phyloP scores from a whole-genome alignment of 1,139 yeast species.

The Protomyces inouyei region DNA sequence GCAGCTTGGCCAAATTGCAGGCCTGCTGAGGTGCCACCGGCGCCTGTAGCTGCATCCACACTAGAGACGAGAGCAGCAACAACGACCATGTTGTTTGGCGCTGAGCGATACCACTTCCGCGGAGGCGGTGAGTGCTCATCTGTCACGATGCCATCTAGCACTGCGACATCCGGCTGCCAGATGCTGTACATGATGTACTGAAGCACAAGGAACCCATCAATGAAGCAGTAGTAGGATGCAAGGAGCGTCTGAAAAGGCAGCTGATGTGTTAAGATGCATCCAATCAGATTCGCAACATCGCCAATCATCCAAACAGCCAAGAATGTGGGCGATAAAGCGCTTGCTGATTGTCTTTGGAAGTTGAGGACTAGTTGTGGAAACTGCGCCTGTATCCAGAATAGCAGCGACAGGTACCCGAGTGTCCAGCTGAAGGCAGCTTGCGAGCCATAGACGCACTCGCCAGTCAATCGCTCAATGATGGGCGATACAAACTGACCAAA shows the following conservation, averaged over 20 bases:
- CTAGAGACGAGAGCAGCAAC: constrained; percentile 30
- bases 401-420: constrained; percentile 15
- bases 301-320: constrained; percentile 77
- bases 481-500: constrained; percentile 6
- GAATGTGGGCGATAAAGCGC: constrained; percentile 76
- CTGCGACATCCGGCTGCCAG: constrained; percentile 21
- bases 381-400: constrained; percentile 48
- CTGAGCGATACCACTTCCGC: constrained; percentile 1
- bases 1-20: constrained; percentile 45
- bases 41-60: constrained; percentile 30
- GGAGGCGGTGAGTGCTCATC: neutral
- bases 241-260: constrained; percentile 70
- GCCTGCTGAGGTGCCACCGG: neutral
- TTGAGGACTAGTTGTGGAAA: constrained; percentile 50
- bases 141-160: constrained; percentile 5
- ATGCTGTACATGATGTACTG: constrained; percentile 70
- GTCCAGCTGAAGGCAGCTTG: constrained; percentile 21
- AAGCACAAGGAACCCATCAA: constrained; percentile 64
- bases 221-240: constrained; percentile 67
- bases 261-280: constrained; percentile 69
- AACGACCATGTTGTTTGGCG: neutral
- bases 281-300: constrained; percentile 71
- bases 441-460: constrained; percentile 21
- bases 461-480: constrained; percentile 24
- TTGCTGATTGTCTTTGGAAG: constrained; percentile 67